Evolutionary conservation across 805 yeast genomes (phyloP), one percentile per base, ranked within the genome.

Genomic region (Isabelozyma pseudorhagii): DNA sequence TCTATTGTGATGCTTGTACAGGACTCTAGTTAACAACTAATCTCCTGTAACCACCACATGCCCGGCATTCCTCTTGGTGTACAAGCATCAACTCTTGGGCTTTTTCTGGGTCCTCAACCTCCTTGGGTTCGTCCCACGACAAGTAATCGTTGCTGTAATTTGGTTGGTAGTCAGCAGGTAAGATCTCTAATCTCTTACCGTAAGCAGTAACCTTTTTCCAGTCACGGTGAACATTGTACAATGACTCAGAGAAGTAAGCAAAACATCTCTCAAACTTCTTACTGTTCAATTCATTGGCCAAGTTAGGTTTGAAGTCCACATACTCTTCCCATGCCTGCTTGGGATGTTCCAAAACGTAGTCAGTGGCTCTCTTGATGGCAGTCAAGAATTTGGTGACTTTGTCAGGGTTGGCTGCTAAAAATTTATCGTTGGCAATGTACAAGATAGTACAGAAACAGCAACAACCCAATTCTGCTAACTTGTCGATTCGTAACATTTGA

Each of bases 401-500:
- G 40, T 70, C 78, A 15, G 79, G 80, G 61, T 79, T 74, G 45
- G 61, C 65, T 10, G 65, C 68, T 57, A 80, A 67, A 61, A 79
- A 80, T 40, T 69, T 63, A 56, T 80, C 84, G 59, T 80, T 80
- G 55, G 69, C 71, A 55, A 79, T 80, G 73, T 78, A 79, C 57
- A 79, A 68, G 51, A 79, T 75, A 42, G 83, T 75, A 56, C 84
- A 79, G 77, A 79, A 79, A 56, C 84, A 79, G 60, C 84, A 79
- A 61, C 84, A 79, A 13, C 84, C 84, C 48, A 79, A 67, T 53
- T 80, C 80, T 18, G 84, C 84, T 56, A 79, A 66, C 55, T 71
- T 68, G 59, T 80, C 84, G 56, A 80, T 80, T 67, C 84, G 71
- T 58, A 80, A 65, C 84, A 80, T 80, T 57, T 78, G 74, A 49